Evolutionary conservation across 768 basidiomycete species (phyloP).

Genomic region (Ephemerocybe angulata): DNA sequence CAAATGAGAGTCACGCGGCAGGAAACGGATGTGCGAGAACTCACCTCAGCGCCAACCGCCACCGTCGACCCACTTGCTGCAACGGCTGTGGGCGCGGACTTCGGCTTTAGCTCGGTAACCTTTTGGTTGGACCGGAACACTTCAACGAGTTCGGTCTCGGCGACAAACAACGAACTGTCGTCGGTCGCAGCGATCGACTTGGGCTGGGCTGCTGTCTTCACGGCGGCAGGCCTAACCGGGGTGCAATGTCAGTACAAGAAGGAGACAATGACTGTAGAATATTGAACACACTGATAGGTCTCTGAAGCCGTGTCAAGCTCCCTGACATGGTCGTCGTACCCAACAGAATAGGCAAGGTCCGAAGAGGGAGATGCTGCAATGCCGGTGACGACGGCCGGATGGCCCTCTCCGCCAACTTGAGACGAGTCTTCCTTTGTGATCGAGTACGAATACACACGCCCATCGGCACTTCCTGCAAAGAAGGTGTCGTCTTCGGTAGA

Average conservation of each 20-base stretch:
- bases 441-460: slow-evolving; percentile 66
- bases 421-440: slow-evolving; percentile 42
- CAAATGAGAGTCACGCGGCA: neutral
- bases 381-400: slow-evolving; percentile 66
- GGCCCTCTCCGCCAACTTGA: slow-evolving; percentile 57
- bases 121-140: slow-evolving; percentile 70
- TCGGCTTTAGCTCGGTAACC: slow-evolving; percentile 51
- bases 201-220: slow-evolving; percentile 60
- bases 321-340: slow-evolving; percentile 76
- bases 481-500: slow-evolving; percentile 53
- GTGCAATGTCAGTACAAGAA: neutral
- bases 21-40: slow-evolving; percentile 16
- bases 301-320: slow-evolving; percentile 49
- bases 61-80: slow-evolving; percentile 50
- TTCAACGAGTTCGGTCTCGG: slow-evolving; percentile 55
- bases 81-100: slow-evolving; percentile 54
- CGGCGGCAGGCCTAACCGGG: slow-evolving; percentile 44
- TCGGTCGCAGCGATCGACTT: slow-evolving; percentile 54
- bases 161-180: slow-evolving; percentile 66
- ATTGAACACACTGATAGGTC: slow-evolving; percentile 46
- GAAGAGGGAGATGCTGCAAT: slow-evolving; percentile 46
- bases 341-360: slow-evolving; percentile 60
- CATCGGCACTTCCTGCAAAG: slow-evolving; percentile 77
- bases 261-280: neutral
- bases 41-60: slow-evolving; percentile 74